These are phyloP conservation scores for Citrus cavaleriei DNA, from an alignment of 345 rosid species.

Conservation along the genomic window DNA sequence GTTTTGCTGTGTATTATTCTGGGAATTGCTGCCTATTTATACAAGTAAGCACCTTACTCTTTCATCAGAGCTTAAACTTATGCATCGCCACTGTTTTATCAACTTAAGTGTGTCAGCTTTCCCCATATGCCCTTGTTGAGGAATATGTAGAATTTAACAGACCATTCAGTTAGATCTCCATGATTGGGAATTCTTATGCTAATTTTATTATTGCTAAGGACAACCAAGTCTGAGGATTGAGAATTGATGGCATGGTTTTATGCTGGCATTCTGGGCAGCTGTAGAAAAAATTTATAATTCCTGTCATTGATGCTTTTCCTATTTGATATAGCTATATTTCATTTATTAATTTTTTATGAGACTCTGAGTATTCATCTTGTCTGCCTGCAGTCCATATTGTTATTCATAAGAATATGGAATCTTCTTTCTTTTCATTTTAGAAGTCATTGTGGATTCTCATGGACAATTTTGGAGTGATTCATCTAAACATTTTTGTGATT, in stretches of 20 bases:
- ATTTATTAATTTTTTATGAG: not conserved
- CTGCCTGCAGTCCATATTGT: not conserved
- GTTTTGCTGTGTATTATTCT: slow-evolving; percentile 77
- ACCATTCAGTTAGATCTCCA: not conserved
- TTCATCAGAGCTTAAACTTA: not conserved
- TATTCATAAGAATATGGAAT: not conserved
- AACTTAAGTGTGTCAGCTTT: not conserved
- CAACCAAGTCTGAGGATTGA: not conserved
- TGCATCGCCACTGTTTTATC: no score
- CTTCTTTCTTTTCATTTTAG: not conserved
- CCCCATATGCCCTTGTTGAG: not conserved
- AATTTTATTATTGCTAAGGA: not conserved
- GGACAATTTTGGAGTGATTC: not conserved
- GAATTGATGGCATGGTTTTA: not conserved
- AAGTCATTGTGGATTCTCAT: not conserved
- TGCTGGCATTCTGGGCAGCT: not conserved
- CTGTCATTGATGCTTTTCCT: not conserved
- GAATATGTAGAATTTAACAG: not conserved
- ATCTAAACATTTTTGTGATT: not conserved
- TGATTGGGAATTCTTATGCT: not conserved
- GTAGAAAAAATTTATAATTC: not conserved
- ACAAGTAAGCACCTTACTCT: slow-evolving; percentile 71
- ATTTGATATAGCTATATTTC: not conserved
- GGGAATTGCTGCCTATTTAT: slow-evolving; percentile 96
- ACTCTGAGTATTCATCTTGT: not conserved